Evolutionary conservation across 1,284 basidiomycete genomes (phyloP).

Genomic region (Agaricales sp.): DNA sequence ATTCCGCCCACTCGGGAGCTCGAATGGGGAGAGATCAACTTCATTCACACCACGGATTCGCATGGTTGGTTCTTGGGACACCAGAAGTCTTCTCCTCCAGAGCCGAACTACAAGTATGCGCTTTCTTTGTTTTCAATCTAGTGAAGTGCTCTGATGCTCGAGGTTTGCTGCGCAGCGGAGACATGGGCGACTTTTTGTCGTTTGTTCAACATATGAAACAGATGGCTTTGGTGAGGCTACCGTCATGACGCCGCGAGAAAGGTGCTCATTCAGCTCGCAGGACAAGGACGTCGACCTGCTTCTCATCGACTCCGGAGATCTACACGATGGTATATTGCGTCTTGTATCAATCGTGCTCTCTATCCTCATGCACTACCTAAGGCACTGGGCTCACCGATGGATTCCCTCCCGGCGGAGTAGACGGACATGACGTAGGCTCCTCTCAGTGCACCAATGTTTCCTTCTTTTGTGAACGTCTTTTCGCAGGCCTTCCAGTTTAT

Average conservation of each 20-base stretch:
- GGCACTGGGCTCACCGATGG: no score
- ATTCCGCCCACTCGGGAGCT: conserved; percentile 56
- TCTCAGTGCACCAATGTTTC: no score
- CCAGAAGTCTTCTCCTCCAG: conserved; percentile 56
- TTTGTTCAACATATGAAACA: conserved; percentile 78
- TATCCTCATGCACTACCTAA: no score
- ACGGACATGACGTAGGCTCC: no score
- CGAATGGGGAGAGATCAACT: conserved; percentile 70
- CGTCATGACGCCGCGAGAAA: conserved; percentile 1
- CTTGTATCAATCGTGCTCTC: no score
- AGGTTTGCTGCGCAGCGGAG: conserved; percentile 35
- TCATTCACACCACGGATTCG: conserved; percentile 75
- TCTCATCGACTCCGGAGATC: conserved; percentile 64
- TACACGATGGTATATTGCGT: conserved; percentile 68
- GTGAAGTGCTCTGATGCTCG: neutral
- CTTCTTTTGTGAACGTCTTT: no score
- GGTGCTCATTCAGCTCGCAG: conserved; percentile 21
- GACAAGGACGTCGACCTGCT: conserved; percentile 61
- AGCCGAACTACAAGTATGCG: conserved; percentile 61
- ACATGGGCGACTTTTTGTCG: conserved; percentile 72
- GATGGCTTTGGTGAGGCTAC: conserved; percentile 43
- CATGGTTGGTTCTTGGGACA: conserved; percentile 78
- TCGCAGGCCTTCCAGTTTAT: conserved; percentile 61
- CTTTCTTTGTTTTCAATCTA: neutral
- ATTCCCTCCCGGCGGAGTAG: no score